Evolutionary conservation across 2,329 filamentous ascomycete genomes (phyloP).

Genomic region (Akanthomyces dipterigenus): DNA sequence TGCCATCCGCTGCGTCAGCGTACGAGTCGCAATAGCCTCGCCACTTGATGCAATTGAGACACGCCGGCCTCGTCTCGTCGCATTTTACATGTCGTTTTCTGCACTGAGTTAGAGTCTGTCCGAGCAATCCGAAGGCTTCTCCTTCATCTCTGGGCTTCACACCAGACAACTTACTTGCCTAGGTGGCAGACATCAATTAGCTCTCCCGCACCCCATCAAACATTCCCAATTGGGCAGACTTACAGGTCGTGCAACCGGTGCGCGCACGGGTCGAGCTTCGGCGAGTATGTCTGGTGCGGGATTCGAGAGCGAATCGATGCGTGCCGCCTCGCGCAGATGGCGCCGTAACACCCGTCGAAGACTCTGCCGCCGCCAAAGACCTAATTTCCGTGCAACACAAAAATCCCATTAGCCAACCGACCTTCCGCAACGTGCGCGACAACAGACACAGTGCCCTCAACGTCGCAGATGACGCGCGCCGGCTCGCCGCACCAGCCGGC

Average conservation of each 20-base stretch:
- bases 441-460: neutral
- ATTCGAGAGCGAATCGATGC: conserved; percentile 32
- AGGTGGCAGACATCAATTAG: neutral
- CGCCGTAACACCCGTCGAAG: neutral
- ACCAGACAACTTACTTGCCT: conserved; percentile 17
- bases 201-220: neutral
- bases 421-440: neutral
- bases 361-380: neutral
- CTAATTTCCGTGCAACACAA: neutral
- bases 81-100: conserved; percentile 38
- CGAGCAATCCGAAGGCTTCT: neutral
- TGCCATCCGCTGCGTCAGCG: conserved; percentile 15
- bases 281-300: conserved; percentile 30
- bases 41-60: conserved; percentile 36
- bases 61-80: conserved; percentile 34
- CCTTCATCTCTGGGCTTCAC: no score
- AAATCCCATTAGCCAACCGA: neutral
- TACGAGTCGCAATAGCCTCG: conserved; percentile 34
- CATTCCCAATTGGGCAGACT: neutral
- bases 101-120: neutral
- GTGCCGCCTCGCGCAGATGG: conserved; percentile 22
- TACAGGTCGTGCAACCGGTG: conserved; percentile 32
- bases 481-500: no score
- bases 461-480: no score
- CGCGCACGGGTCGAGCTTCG: conserved; percentile 32